A percentile compares a stretch with the other conserved stretches of the same genome.
Evolutionary conservation across 1,139 yeast genomes (phyloP).

Genomic region (Saccharomyces pastorianus): DNA sequence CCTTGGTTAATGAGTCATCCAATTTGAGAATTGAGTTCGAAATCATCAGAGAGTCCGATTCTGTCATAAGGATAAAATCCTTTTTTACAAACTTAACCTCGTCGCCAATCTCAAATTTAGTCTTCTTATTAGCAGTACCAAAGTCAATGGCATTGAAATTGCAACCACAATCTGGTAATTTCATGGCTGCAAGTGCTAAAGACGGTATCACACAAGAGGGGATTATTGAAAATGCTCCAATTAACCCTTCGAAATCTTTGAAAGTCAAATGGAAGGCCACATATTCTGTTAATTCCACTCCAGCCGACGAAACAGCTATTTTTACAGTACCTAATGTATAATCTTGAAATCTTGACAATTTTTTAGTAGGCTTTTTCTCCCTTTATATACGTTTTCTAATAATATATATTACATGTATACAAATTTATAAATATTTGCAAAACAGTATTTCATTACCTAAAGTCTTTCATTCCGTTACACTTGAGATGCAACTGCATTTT

Average conservation of each 20-base stretch:
- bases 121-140: conserved; percentile 76
- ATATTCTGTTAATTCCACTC: conserved; percentile 41
- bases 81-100: conserved; percentile 39
- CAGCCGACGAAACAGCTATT: conserved; percentile 48
- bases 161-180: conserved; percentile 57
- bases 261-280: conserved; percentile 74
- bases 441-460: no score
- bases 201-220: conserved; percentile 39
- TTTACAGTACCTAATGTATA: conserved; percentile 26
- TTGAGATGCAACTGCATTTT: no score
- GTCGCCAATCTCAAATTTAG: conserved; percentile 45
- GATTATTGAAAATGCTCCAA: conserved; percentile 40
- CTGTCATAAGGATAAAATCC: conserved; percentile 39
- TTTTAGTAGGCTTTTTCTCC: neutral
- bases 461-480: no score
- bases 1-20: conserved; percentile 40
- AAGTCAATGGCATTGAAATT: conserved; percentile 55
- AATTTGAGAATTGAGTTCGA: conserved; percentile 47
- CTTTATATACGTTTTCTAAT: conserved; percentile 6
- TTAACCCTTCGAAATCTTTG: conserved; percentile 35
- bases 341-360: neutral
- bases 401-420: neutral
- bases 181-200: conserved; percentile 42
- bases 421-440: no score
- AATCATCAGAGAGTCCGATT: conserved; percentile 33